Evolutionary conservation across 805 yeast species (phyloP), one percentile per base, ranked within the genome.

Genomic region (Candida pini): DNA sequence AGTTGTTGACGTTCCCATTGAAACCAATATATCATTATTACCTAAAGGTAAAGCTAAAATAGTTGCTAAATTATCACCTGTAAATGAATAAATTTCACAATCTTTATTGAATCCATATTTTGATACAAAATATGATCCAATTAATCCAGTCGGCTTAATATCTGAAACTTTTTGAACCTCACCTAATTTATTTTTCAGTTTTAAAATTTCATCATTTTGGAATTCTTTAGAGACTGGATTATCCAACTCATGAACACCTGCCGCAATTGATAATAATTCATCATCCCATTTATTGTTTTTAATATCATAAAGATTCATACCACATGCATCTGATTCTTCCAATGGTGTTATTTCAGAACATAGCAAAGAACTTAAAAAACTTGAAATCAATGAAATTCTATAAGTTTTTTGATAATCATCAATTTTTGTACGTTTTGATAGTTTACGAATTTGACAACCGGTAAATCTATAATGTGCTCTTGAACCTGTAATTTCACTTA

Each of bases 1-100:
- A 0, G 97, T 88, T 2, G 97, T 88, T n/a, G 92, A 81, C 0
- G 96, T 88, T 0, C 96, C 97, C 56, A 89, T 65, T 2, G 95
- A 83, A 3, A 89, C 69, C 44, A 89, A 66, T 15, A 83, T 73
- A 56, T 88, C 96, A 53, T 82, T 80, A 18, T 81, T 75, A 23
- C 71, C 64, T 43, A 88, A 66, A 2, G 96, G 95, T 22, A 89
- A 63, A 0, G 96, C 78, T 45, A 89, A 69, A 31, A 88, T 80
- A 0, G 96, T 88, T 3, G 95, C 95, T 36, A 88, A 68, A 52
- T 88, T 88, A 56, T 88, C 97, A 18, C 97, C 97, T 0, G 97
- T 88, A 51, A 86, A 81, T 1, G 95, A 73, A 45, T 71, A 79
- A 10, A 88, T 66, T 29, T 66, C 59, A 48, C 95, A 78, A n/a